Base-by-base conservation (phyloP, 148 eudicot genomes). In the Vaccinium macrocarpon region DNA sequence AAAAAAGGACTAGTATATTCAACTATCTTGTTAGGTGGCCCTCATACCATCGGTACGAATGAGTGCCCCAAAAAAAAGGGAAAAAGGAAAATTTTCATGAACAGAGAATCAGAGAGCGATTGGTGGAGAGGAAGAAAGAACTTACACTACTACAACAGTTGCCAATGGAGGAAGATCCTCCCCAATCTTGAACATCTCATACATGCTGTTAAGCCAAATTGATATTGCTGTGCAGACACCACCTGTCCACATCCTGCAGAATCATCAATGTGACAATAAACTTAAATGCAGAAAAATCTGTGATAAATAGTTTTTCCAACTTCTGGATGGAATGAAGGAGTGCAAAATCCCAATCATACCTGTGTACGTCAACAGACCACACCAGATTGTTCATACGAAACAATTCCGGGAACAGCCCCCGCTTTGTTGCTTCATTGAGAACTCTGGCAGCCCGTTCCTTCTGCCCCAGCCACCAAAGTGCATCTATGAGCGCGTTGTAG, bases 391-490 rank as follows among this genome's bases (percentile, higher is more conserved):
- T 94, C 48, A 75, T 86, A 71, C 98, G 97, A 77, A 85, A 95
- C 79, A 96, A 77, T 90, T 96, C 99, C 50, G 99, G 99, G 85
- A 88, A 96, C 49, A 96, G 90, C 27, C 99, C 99, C 85, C 98
- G 89, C 78, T 95, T 92, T 71, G 91, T 92, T 82, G 99, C 99
- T 90, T 96, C 99, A 80, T 88, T 89, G 64, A 96, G 92, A 55
- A 96, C 98, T 88, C 95, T 91, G 84, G 95, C 93, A 80, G 96
- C 99, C 88, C 99, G 90, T 84, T 87, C 94, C 88, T 91, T 95
- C 86, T 96, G 99, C 79, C 97, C 99, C 70, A 96, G 85, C 91
- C 93, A 95, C 99, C 99, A 96, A 82, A 96, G 93, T 78, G 98
- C 95, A 85, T 96, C 99, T 49, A 96, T 82, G 83, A 96, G 92